These are phyloP conservation scores for Cadophora gregata DNA, from an alignment of 2,329 filamentous ascomycete species.

Conservation along the genomic window DNA sequence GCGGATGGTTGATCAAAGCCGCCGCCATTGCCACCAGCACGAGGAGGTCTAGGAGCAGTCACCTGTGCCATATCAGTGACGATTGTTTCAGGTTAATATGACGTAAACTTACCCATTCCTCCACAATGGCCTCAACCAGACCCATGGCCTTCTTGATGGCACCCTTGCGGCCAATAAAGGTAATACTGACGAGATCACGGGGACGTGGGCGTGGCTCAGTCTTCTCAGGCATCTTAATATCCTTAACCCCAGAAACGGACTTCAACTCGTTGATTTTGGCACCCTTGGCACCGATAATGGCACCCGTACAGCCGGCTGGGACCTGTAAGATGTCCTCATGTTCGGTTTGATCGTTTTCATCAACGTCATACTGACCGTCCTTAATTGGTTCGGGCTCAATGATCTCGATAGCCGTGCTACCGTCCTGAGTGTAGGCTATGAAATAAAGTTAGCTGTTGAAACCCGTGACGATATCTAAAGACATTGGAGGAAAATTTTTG, in stretches of 20 bases:
- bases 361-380: neutral
- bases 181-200: constrained; percentile 18
- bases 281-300: constrained; percentile 25
- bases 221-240: constrained; percentile 26
- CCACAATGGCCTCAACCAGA: constrained; percentile 20
- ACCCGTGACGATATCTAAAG: neutral
- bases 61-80: constrained; percentile 2
- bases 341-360: neutral
- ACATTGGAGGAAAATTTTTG: too few species aligned
- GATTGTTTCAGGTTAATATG: neutral
- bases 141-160: constrained; percentile 18
- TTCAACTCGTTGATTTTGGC: constrained; percentile 23
- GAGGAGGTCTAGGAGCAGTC: constrained; percentile 25
- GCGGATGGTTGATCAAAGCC: neutral
- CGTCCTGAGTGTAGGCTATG: constrained; percentile 18
- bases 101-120: constrained; percentile 27
- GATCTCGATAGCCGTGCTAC: constrained; percentile 3
- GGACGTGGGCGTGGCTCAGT: constrained; percentile 13
- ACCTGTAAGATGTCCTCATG: constrained; percentile 14
- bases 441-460: neutral
- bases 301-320: constrained; percentile 14
- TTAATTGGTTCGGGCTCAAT: constrained; percentile 5
- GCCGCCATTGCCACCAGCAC: constrained; percentile 14
- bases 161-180: constrained; percentile 16
- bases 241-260: neutral